phyloP scores from a whole-genome alignment of 2,329 filamentous ascomycete species.

The Cadophora luteo-olivacea region DNA sequence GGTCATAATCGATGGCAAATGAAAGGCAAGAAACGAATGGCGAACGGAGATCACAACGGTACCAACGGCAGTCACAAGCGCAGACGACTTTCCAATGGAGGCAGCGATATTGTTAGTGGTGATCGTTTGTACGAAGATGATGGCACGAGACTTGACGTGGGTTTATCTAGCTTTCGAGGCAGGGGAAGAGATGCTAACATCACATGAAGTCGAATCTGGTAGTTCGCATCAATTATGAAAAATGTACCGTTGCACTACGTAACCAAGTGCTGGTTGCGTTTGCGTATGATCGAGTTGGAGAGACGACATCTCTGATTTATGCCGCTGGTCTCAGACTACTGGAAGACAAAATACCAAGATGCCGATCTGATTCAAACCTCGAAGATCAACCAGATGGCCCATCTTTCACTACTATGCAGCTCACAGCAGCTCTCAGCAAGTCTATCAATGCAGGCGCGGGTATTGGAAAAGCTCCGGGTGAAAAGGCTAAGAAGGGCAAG shows the following conservation, averaged over 20 bases:
- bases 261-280: constrained; percentile 79
- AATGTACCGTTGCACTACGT: constrained; percentile 81
- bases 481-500: constrained; percentile 51
- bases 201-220: constrained; percentile 68
- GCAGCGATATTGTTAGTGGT: constrained; percentile 46
- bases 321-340: constrained; percentile 73
- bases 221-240: constrained; percentile 83
- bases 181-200: constrained; percentile 38
- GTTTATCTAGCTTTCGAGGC: constrained; percentile 41
- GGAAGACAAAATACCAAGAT: constrained; percentile 71
- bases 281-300: constrained; percentile 72
- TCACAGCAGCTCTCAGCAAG: constrained; percentile 61
- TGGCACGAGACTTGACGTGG: constrained; percentile 57
- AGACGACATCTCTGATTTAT: constrained; percentile 80
- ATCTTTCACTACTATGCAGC: constrained; percentile 59
- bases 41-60: constrained; percentile 39
- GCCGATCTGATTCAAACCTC: constrained; percentile 62
- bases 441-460: constrained; percentile 60
- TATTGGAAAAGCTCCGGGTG: constrained; percentile 60
- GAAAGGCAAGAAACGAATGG: constrained; percentile 58
- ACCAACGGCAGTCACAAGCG: constrained; percentile 51
- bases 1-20: constrained; percentile 50
- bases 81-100: constrained; percentile 60
- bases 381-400: constrained; percentile 43
- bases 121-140: constrained; percentile 49